Percentiles rank a stretch among this genome's conserved stretches.
These are phyloP conservation scores for Globisporangium nunn DNA, from an alignment of 352 stramenopile genomes.

Conservation along the genomic window DNA sequence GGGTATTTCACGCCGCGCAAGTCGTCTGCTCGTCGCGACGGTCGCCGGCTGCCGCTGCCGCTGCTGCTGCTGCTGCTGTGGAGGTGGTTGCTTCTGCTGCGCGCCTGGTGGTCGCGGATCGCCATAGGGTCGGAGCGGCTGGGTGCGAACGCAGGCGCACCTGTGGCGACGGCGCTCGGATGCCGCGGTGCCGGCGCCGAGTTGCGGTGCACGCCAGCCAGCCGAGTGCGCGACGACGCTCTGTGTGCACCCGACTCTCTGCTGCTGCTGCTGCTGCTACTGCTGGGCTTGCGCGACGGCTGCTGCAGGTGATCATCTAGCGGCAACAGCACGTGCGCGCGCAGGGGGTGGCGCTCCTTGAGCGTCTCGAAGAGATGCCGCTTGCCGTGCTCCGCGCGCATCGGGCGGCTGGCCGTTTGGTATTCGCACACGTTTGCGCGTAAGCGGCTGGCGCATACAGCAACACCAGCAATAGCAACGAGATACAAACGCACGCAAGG, in stretches of 20 bases:
- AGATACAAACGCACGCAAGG: not conserved
- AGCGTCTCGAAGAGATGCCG: constrained; percentile 15
- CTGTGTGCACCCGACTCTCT: not conserved
- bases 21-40: not conserved
- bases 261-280: constrained; percentile 4
- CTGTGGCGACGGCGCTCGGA: not conserved
- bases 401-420: constrained; percentile 1
- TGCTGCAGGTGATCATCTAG: constrained; percentile 1
- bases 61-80: not conserved
- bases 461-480: not conserved
- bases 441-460: not conserved
- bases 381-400: constrained; percentile 9
- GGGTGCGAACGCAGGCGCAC: constrained; percentile 2
- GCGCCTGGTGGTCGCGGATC: constrained; percentile 11
- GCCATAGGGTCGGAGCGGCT: constrained; percentile 10
- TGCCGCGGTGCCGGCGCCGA: constrained; percentile 10
- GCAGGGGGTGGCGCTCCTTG: constrained; percentile 10
- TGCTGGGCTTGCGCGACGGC: not conserved
- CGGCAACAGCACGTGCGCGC: constrained; percentile 7
- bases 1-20: not conserved
- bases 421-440: too few species aligned
- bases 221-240: not conserved
- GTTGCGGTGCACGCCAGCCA: constrained; percentile 4
- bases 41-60: not conserved
- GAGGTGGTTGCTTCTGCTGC: constrained; percentile 1